Percentiles rank a stretch among this genome's conserved stretches.
Conservation (phyloP, 345 rosid genomes). For the Gynandropsis gynandra region DNA sequence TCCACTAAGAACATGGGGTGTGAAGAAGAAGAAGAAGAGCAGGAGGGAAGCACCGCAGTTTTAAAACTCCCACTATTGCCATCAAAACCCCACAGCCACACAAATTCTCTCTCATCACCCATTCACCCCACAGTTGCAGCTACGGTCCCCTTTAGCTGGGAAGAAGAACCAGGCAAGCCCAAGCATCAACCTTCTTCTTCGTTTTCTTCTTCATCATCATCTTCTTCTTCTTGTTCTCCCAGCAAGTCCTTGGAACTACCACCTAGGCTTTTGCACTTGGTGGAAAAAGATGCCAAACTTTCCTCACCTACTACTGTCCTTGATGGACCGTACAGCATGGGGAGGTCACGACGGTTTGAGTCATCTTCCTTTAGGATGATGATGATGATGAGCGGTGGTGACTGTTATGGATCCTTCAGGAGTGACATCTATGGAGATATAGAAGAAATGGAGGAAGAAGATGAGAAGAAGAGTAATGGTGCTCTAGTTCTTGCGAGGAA, state of each 20-base stretch:
- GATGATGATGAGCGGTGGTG: slow-evolving; percentile 17
- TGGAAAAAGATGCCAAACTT: slow-evolving; percentile 32
- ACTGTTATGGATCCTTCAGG: slow-evolving; percentile 33
- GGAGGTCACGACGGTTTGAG: slow-evolving; percentile 27
- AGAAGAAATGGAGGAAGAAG: slow-evolving; percentile 21
- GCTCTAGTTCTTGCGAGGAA: slow-evolving; percentile 23
- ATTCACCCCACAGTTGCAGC: slow-evolving; percentile 41
- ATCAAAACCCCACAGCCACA: slow-evolving; percentile 19
- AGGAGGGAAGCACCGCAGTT: slow-evolving; percentile 15
- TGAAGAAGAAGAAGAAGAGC: slow-evolving; percentile 27
- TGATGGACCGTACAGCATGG: slow-evolving; percentile 27
- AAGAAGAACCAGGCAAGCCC: slow-evolving; percentile 84
- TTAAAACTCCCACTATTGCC: slow-evolving; percentile 38
- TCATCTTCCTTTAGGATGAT: slow-evolving; percentile 31
- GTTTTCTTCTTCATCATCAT: slow-evolving; percentile 17
- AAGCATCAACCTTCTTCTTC: slow-evolving; percentile 24
- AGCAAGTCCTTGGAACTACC: slow-evolving; percentile 51
- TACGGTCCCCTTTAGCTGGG: slow-evolving; percentile 81
- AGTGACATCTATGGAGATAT: slow-evolving; percentile 22
- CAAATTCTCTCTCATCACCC: slow-evolving; percentile 52
- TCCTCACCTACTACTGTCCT: slow-evolving; percentile 42
- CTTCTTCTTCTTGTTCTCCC: background rate
- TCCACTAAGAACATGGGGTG: slow-evolving; percentile 30
- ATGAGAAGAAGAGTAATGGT: slow-evolving; percentile 6
- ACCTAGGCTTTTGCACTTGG: slow-evolving; percentile 35